Conservation (phyloP, 768 basidiomycete species). For the Suillus weaverae region DNA sequence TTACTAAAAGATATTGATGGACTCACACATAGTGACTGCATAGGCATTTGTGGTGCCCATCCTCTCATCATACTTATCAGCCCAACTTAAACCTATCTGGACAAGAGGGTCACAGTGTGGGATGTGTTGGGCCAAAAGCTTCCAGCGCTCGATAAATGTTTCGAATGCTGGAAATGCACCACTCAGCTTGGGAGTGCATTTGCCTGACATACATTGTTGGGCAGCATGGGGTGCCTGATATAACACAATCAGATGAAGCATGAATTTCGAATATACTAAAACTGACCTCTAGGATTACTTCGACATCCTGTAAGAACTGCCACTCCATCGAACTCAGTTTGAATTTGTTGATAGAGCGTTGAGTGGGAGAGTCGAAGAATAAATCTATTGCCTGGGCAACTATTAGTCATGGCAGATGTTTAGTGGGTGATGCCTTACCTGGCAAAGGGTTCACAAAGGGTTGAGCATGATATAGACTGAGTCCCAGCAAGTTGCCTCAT, state of each 20-base stretch:
- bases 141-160: constrained; percentile 5
- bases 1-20: not conserved
- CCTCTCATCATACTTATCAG: not conserved
- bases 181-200: constrained; percentile 2
- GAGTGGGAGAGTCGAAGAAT: constrained; percentile 3
- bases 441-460: not conserved
- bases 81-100: not conserved
- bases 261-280: not conserved
- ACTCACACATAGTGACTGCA: not conserved
- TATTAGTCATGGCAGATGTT: not conserved
- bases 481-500: constrained; percentile 41
- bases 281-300: constrained; percentile 13
- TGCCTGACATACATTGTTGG: constrained; percentile 8
- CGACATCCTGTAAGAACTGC: constrained; percentile 12
- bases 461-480: constrained; percentile 39
- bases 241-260: not conserved
- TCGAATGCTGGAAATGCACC: constrained; percentile 2
- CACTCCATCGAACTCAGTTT: constrained; percentile 1
- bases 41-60: not conserved
- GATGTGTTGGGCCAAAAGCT: not conserved
- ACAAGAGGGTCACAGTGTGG: constrained; percentile 3
- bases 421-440: not conserved
- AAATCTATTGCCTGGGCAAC: constrained; percentile 2
- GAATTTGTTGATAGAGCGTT: not conserved
- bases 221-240: constrained; percentile 1